phyloP scores from a whole-genome alignment of 352 stramenopile species.

The Stramenopiles sp. region DNA sequence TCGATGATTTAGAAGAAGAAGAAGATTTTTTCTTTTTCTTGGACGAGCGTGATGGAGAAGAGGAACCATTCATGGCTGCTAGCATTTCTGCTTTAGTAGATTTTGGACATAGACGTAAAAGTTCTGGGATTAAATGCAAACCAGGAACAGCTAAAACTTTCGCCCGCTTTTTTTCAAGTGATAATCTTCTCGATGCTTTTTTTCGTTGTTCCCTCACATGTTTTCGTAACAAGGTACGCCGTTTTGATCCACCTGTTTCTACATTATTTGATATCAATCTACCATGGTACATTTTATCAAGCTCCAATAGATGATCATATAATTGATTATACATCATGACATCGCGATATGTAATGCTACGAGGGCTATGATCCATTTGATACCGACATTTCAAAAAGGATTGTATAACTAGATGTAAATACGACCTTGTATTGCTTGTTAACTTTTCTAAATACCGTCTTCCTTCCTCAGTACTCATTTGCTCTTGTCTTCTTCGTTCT shows the following conservation, averaged over 20 bases:
- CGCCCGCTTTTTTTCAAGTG: not conserved
- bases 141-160: not conserved
- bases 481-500: not conserved
- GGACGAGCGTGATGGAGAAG: not conserved
- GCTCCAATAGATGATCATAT: not conserved
- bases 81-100: no score
- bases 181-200: not conserved
- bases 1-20: no score
- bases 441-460: not conserved
- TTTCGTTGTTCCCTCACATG: not conserved
- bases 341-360: not conserved
- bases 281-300: not conserved
- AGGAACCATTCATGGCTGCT: no score
- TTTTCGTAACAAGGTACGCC: not conserved
- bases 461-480: not conserved
- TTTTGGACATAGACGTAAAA: not conserved
- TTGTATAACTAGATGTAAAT: not conserved
- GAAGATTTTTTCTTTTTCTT: not conserved
- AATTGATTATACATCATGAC: not conserved
- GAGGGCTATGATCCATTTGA: not conserved
- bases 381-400: not conserved
- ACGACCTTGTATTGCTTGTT: not conserved
- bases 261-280: not conserved
- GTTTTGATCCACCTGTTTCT: not conserved
- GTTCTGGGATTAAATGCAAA: not conserved